Conservation (phyloP, 768 basidiomycete species). For the Lentinula lateritia region DNA sequence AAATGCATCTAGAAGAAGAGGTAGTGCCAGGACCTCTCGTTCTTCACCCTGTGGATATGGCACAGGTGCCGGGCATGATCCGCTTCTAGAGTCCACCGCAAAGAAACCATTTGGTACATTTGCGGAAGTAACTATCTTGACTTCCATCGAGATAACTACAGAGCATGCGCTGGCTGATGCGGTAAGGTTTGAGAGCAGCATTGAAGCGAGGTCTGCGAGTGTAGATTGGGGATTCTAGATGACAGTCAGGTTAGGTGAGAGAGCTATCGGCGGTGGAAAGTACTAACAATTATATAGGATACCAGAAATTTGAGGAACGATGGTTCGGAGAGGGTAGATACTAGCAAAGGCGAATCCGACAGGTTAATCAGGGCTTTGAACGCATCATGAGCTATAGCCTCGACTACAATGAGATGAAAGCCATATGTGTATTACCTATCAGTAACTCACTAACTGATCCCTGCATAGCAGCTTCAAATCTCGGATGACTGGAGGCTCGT, state of each 20-base stretch:
- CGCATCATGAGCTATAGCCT: slow-evolving; percentile 93
- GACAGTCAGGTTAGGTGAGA: slow-evolving; percentile 5
- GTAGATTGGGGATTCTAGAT: slow-evolving; percentile 81
- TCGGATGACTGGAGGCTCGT: slow-evolving; percentile 64
- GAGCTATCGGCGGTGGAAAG: not conserved
- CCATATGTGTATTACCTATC: not conserved
- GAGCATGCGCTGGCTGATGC: slow-evolving; percentile 65
- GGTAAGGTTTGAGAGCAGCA: slow-evolving; percentile 94
- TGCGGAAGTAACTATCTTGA: slow-evolving; percentile 52
- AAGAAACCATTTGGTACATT: slow-evolving; percentile 54
- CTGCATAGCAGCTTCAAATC: slow-evolving; percentile 85
- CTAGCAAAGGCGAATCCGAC: slow-evolving; percentile 73
- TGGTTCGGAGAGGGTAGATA: slow-evolving; percentile 60
- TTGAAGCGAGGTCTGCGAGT: slow-evolving; percentile 92
- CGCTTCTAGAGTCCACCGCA: slow-evolving; percentile 73
- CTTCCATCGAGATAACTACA: slow-evolving; percentile 55
- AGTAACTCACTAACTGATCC: slow-evolving; percentile 67
- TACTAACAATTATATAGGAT: slow-evolving; percentile 83
- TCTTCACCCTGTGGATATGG: slow-evolving; percentile 59
- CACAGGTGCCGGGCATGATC: slow-evolving; percentile 70
- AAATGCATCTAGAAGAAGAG: slow-evolving; percentile 88
- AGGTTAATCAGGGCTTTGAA: slow-evolving; percentile 92
- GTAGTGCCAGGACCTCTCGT: slow-evolving; percentile 56
- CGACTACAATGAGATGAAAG: slow-evolving; percentile 6
- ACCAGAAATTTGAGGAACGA: slow-evolving; percentile 77